Evolutionary conservation across 176 grass and related monocot genomes (phyloP).

Genomic region (Melocanna baccifera): DNA sequence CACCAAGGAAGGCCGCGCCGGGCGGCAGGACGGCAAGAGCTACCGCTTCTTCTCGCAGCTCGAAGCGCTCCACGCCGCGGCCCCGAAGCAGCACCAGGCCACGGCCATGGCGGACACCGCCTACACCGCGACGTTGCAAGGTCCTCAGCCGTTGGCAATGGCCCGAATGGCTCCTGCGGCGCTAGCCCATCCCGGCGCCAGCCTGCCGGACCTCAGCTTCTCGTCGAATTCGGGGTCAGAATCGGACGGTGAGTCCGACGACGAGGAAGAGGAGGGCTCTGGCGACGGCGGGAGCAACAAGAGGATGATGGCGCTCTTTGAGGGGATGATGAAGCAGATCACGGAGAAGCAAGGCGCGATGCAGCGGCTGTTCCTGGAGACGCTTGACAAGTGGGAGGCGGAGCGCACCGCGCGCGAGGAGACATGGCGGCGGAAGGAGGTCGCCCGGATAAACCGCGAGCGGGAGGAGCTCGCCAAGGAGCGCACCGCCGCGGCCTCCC

Average conservation of each 20-base stretch:
- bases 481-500: slow-evolving; percentile 66
- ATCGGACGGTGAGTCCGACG: slow-evolving; percentile 48
- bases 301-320: slow-evolving; percentile 71
- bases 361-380: slow-evolving; percentile 86
- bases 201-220: slow-evolving; percentile 57
- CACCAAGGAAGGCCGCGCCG: slow-evolving; percentile 85
- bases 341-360: slow-evolving; percentile 74
- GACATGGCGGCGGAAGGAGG: slow-evolving; percentile 82
- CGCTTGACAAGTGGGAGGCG: slow-evolving; percentile 71
- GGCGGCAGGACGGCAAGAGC: slow-evolving; percentile 88
- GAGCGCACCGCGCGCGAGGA: slow-evolving; percentile 81
- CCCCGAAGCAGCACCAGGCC: background rate
- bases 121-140: background rate
- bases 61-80: slow-evolving; percentile 57
- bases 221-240: slow-evolving; percentile 76
- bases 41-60: slow-evolving; percentile 87
- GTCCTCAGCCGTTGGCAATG: slow-evolving; percentile 15
- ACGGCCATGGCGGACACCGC: slow-evolving; percentile 15
- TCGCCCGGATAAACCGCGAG: slow-evolving; percentile 71
- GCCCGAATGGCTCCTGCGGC: background rate
- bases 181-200: slow-evolving; percentile 36
- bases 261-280: slow-evolving; percentile 52
- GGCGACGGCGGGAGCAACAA: slow-evolving; percentile 41
- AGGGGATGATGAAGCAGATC: slow-evolving; percentile 76
- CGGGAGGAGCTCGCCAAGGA: slow-evolving; percentile 80